phyloP scores from a whole-genome alignment of 768 basidiomycete species.

The Podaxis sp. region DNA sequence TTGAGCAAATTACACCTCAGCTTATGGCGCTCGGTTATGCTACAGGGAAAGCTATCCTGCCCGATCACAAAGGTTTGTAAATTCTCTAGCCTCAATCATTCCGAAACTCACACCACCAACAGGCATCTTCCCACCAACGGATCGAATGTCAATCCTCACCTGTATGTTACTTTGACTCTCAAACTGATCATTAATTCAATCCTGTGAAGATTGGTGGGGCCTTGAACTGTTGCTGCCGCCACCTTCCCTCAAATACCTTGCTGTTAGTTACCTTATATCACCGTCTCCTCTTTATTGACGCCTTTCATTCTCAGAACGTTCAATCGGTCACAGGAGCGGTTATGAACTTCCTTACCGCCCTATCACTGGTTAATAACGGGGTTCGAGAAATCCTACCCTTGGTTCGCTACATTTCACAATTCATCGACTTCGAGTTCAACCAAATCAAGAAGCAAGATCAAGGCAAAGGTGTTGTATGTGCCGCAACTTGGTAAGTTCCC shows the following conservation, averaged over 20 bases:
- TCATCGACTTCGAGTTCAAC: slow-evolving; percentile 72
- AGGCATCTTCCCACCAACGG: slow-evolving; percentile 70
- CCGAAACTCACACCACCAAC: background rate
- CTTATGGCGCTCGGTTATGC: slow-evolving; percentile 78
- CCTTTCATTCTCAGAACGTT: slow-evolving; percentile 38
- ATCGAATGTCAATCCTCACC: slow-evolving; percentile 75
- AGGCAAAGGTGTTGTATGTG: slow-evolving; percentile 82
- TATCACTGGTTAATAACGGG: slow-evolving; percentile 68
- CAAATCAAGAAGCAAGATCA: slow-evolving; percentile 59
- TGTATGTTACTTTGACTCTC: slow-evolving; percentile 45
- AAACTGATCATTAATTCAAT: background rate
- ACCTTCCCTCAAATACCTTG: slow-evolving; percentile 60
- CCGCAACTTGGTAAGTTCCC: slow-evolving; percentile 74
- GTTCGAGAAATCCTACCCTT: slow-evolving; percentile 83
- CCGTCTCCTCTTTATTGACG: too few relatives aligned
- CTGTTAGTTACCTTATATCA: slow-evolving; percentile 34
- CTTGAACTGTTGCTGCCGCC: slow-evolving; percentile 76
- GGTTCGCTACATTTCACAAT: slow-evolving; percentile 79
- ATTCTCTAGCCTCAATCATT: background rate
- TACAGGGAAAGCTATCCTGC: slow-evolving; percentile 59
- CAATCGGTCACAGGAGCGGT: slow-evolving; percentile 61
- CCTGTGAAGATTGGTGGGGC: slow-evolving; percentile 82
- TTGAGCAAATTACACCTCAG: slow-evolving; percentile 71
- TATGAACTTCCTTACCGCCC: slow-evolving; percentile 73
- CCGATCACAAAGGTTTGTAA: slow-evolving; percentile 58